phyloP scores from a whole-genome alignment of 306 rosid genomes.

The Quercus agrifolia region DNA sequence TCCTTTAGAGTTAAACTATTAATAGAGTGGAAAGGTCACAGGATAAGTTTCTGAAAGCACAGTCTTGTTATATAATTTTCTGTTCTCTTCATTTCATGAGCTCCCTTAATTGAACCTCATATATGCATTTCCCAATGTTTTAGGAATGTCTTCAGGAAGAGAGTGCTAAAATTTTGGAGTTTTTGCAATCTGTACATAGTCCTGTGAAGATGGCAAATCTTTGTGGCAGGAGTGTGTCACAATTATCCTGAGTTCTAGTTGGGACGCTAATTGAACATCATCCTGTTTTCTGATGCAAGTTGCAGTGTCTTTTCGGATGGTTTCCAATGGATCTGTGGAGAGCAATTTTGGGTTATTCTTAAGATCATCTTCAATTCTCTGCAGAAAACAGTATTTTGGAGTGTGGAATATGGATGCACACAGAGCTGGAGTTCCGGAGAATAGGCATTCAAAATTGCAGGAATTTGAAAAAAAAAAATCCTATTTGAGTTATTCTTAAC shows the following conservation, averaged over 20 bases:
- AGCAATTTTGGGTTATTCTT: background rate
- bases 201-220: background rate
- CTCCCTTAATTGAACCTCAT: background rate
- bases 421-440: background rate
- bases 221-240: background rate
- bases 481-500: background rate
- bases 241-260: background rate
- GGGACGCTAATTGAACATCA: background rate
- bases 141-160: background rate
- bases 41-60: background rate
- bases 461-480: background rate
- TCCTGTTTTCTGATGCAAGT: background rate
- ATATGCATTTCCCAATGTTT: background rate
- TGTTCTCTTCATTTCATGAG: background rate
- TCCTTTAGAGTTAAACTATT: background rate
- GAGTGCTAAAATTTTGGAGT: background rate
- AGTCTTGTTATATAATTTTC: background rate
- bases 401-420: background rate
- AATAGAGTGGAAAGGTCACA: background rate
- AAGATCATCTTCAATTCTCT: background rate
- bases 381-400: background rate
- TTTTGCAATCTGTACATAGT: background rate
- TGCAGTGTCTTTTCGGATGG: background rate
- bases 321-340: background rate
- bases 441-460: background rate